These are phyloP conservation scores for Fraxinus ornus DNA, from an alignment of 305 asterid species.

Conservation along the genomic window DNA sequence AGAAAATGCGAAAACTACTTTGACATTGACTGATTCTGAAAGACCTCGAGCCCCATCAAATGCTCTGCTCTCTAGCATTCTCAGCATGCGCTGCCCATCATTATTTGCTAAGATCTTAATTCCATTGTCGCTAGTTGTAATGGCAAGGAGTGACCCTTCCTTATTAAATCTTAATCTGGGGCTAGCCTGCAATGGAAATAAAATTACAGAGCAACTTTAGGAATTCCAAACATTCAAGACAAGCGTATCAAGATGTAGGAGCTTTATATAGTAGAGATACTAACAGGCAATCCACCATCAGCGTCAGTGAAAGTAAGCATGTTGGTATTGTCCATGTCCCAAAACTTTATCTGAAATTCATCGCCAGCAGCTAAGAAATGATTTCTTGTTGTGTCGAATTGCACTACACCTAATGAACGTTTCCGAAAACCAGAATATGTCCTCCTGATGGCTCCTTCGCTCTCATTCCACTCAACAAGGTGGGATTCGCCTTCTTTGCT, in stretches of 20 bases:
- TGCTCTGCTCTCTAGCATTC: constrained; percentile 83
- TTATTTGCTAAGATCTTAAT: constrained; percentile 78
- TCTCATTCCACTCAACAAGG: constrained; percentile 96
- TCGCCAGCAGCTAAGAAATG: constrained; percentile 95
- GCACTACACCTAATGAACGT: constrained; percentile 87
- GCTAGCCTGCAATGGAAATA: constrained; percentile 61
- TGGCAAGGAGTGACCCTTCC: constrained; percentile 88
- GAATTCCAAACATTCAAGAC: constrained; percentile 14
- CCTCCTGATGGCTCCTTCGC: constrained; percentile 94
- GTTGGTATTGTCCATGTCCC: constrained; percentile 90
- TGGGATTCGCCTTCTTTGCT: constrained; percentile 97
- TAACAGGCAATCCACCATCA: constrained; percentile 92
- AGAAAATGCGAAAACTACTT: constrained; percentile 40
- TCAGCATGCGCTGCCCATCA: constrained; percentile 86
- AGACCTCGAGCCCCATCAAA: constrained; percentile 77
- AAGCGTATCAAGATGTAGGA: background rate
- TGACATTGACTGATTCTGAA: constrained; percentile 72
- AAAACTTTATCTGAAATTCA: constrained; percentile 88
- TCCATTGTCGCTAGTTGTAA: constrained; percentile 88
- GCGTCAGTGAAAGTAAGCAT: constrained; percentile 68
- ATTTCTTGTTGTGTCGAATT: constrained; percentile 86
- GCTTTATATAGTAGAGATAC: constrained; percentile 31
- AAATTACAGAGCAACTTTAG: constrained; percentile 16
- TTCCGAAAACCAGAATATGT: constrained; percentile 81
- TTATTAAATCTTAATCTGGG: constrained; percentile 87